Evolutionary conservation across 495 filamentous ascomycete genomes (phyloP).

Genomic region (Cryomyces minteri): DNA sequence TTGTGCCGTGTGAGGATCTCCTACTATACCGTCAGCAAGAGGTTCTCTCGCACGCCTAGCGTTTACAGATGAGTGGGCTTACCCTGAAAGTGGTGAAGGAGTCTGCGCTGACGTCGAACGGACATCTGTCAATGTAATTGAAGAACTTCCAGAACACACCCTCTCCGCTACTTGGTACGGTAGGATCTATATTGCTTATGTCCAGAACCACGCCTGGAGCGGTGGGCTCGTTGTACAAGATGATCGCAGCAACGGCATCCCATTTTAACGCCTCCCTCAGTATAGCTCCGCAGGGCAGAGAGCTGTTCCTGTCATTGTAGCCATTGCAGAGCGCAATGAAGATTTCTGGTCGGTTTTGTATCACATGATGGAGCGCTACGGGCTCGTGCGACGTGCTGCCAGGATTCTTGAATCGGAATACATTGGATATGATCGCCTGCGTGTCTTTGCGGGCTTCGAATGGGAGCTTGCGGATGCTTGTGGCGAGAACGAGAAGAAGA

Average conservation of each 20-base stretch:
- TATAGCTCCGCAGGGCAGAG: constrained; percentile 80
- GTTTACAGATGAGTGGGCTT: constrained; percentile 9
- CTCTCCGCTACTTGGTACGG: constrained; percentile 44
- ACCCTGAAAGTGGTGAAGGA: constrained; percentile 95
- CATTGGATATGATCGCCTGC: constrained; percentile 76
- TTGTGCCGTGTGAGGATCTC: constrained; percentile 93
- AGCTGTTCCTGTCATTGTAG: constrained; percentile 79
- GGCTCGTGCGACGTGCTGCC: constrained; percentile 39
- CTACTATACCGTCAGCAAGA: constrained; percentile 23
- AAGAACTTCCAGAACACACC: constrained; percentile 98
- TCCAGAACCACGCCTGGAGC: constrained; percentile 31
- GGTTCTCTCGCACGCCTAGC: too few species aligned
- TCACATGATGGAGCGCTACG: constrained; percentile 67
- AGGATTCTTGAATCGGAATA: constrained; percentile 62
- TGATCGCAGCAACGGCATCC: constrained; percentile 70
- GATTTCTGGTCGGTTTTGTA: constrained; percentile 69
- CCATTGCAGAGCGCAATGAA: constrained; percentile 76
- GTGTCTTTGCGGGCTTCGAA: constrained; percentile 90
- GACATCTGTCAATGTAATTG: constrained; percentile 84
- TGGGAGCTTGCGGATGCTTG: constrained; percentile 60
- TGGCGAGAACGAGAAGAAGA: constrained; percentile 63
- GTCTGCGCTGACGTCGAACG: constrained; percentile 93
- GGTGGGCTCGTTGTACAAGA: constrained; percentile 76
- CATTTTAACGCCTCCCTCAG: constrained; percentile 84
- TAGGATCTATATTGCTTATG: constrained; percentile 47